phyloP scores from a whole-genome alignment of 2,329 filamentous ascomycete species.

The Paracoccidioides lutzii region DNA sequence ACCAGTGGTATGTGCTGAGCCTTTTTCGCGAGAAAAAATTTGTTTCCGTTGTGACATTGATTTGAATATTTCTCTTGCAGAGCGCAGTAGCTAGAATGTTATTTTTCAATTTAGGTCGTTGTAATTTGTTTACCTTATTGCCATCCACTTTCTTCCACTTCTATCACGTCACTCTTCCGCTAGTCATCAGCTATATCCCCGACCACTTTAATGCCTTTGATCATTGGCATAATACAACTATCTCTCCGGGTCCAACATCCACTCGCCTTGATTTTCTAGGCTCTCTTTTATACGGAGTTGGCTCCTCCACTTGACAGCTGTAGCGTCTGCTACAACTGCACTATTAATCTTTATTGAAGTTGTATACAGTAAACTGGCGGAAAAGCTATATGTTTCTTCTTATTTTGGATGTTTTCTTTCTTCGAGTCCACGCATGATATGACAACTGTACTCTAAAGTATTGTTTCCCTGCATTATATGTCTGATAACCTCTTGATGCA shows the following conservation, averaged over 20 bases:
- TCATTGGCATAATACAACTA: background rate
- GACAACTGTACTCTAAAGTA: background rate
- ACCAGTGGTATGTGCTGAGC: conserved; percentile 10
- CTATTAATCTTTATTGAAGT: background rate
- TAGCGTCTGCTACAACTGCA: background rate
- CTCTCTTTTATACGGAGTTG: background rate
- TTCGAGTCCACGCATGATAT: background rate
- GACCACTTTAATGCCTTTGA: background rate
- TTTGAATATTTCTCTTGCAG: background rate
- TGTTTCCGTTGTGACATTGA: conserved; percentile 1
- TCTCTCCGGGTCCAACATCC: too few relatives aligned
- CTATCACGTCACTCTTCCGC: background rate
- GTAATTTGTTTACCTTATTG: background rate
- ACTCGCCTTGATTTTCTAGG: background rate
- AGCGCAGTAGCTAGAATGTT: conserved; percentile 1
- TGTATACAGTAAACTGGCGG: background rate
- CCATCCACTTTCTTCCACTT: background rate
- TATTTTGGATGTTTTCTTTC: background rate
- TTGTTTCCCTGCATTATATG: background rate
- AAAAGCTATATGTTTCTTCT: background rate
- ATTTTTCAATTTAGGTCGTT: background rate
- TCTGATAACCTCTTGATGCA: background rate
- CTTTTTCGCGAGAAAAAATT: background rate
- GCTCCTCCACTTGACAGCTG: background rate
- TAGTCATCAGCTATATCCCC: background rate